phyloP scores from a whole-genome alignment of 192 early-diverging fungal genomes.

The Backusella morwellensis region DNA sequence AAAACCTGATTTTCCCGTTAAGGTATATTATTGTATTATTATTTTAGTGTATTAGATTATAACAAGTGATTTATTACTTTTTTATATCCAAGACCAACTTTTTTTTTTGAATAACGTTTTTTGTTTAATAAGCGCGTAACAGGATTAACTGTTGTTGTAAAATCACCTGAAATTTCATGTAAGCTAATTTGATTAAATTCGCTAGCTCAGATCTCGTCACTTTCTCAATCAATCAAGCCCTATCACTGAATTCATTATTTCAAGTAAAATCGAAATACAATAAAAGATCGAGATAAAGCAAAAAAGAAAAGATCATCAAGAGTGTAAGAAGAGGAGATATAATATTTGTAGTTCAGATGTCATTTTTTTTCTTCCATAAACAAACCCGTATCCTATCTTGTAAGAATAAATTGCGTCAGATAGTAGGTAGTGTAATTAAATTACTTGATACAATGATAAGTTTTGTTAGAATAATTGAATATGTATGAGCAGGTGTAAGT shows the following conservation, averaged over 20 bases:
- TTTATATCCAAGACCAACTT: neutral
- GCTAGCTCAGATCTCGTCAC: neutral
- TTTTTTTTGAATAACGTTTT: neutral
- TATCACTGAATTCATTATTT: neutral
- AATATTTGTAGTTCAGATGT: neutral
- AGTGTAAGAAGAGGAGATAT: neutral
- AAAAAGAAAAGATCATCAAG: neutral
- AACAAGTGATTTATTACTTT: neutral
- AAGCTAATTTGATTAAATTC: neutral
- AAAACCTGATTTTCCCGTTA: neutral
- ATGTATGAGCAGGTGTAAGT: neutral
- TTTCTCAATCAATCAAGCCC: neutral
- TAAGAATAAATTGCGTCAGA: neutral
- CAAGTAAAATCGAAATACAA: neutral
- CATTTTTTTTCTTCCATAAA: neutral
- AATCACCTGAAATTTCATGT: neutral
- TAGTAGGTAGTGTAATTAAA: neutral
- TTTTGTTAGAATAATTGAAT: neutral
- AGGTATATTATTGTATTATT: neutral
- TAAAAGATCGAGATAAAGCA: neutral
- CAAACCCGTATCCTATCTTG: neutral
- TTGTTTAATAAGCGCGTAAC: neutral
- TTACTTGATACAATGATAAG: neutral
- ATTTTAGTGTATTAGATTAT: neutral
- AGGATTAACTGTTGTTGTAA: conserved; percentile 2